phyloP scores from a whole-genome alignment of 225 moss, liverwort and hornwort genomes.

The Physcomitrellopsis africana region DNA sequence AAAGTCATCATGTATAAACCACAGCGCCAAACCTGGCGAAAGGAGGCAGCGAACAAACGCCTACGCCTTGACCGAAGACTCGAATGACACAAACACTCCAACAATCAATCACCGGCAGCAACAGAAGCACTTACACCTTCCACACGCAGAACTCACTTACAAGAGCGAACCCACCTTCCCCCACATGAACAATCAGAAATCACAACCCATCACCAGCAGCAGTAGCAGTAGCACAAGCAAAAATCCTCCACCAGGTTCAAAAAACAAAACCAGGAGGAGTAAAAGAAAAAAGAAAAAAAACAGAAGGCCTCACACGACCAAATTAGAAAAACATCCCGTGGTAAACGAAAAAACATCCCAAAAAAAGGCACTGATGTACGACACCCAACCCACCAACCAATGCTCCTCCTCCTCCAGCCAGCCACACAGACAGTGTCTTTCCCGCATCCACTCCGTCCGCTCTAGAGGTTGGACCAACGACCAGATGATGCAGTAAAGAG shows the following conservation, averaged over 20 bases:
- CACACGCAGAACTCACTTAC: neutral
- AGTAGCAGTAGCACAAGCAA: no score
- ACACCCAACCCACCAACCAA: no score
- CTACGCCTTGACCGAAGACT: neutral
- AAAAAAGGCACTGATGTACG: no score
- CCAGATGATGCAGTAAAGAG: neutral
- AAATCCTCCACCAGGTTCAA: no score
- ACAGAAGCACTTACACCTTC: no score
- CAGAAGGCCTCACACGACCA: no score
- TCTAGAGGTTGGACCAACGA: neutral
- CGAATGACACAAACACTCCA: neutral
- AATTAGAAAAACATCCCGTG: no score
- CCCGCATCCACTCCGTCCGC: slow-evolving; percentile 38
- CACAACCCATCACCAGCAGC: no score
- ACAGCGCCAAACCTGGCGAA: neutral
- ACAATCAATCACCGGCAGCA: neutral
- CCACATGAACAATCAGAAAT: no score
- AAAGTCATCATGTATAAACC: neutral
- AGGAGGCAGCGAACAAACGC: neutral
- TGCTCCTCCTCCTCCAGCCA: neutral
- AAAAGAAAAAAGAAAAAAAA: no score
- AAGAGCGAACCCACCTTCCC: slow-evolving; percentile 2
- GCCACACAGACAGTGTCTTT: slow-evolving; percentile 4
- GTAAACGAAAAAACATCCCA: no score
- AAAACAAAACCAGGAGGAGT: no score